phyloP scores from a whole-genome alignment of 768 basidiomycete species.

The Amyloporia xantha region DNA sequence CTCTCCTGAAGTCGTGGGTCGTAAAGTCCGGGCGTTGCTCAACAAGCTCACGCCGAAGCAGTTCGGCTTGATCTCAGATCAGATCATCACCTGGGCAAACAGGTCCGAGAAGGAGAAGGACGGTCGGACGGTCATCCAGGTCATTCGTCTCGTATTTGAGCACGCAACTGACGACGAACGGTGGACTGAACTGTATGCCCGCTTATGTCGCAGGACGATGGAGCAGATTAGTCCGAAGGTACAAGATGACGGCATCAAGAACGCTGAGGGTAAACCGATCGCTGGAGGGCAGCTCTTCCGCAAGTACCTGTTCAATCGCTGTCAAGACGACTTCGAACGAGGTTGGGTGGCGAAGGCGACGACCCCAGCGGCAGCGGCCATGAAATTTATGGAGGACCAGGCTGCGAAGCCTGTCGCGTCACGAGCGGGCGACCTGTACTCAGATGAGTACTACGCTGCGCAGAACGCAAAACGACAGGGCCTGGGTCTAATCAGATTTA shows the following conservation, averaged over 20 bases:
- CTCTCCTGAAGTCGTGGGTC: conserved; percentile 81
- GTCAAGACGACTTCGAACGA: conserved; percentile 95
- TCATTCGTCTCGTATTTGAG: conserved; percentile 94
- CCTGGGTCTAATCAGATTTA: conserved; percentile 93
- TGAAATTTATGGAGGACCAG: conserved; percentile 80
- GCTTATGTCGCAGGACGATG: conserved; percentile 91
- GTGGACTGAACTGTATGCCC: conserved; percentile 96
- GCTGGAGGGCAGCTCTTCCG: conserved; percentile 92
- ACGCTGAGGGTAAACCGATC: conserved; percentile 75
- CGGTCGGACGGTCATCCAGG: conserved; percentile 89
- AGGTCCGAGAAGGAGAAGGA: conserved; percentile 89
- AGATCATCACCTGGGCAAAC: conserved; percentile 95
- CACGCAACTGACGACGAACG: conserved; percentile 95
- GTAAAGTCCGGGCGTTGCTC: conserved; percentile 85
- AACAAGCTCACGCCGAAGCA: conserved; percentile 97
- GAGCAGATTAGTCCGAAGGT: conserved; percentile 84
- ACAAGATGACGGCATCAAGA: conserved; percentile 80
- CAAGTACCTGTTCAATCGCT: conserved; percentile 92
- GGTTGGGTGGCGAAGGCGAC: conserved; percentile 91
- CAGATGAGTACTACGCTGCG: conserved; percentile 88
- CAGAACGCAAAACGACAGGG: conserved; percentile 96
- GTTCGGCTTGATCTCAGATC: conserved; percentile 91
- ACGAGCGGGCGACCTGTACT: conserved; percentile 68
- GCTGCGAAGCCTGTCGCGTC: conserved; percentile 62
- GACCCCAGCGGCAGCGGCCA: conserved; percentile 81